These are phyloP conservation scores for Acacia acuminata DNA, from an alignment of 306 rosid genomes.

Conservation along the genomic window DNA sequence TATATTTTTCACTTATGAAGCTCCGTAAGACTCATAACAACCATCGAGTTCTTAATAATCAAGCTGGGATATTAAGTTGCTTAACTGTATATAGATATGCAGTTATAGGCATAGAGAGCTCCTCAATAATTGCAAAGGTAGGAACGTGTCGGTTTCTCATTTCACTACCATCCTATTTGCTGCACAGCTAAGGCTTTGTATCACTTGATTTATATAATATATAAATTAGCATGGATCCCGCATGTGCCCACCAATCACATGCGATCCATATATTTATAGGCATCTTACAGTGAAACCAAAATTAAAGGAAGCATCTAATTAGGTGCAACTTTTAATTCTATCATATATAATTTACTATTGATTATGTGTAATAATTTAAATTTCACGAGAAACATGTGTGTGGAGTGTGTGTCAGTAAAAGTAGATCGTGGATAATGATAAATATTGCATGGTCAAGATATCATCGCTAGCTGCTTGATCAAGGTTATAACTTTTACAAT, in stretches of 20 bases:
- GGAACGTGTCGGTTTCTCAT: conserved; percentile 6
- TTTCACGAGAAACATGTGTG: background rate
- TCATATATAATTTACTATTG: background rate
- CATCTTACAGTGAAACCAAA: background rate
- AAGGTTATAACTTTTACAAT: background rate
- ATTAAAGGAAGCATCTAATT: background rate
- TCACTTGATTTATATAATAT: background rate
- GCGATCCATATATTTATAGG: background rate
- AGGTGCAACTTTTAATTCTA: background rate
- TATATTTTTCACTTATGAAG: no score
- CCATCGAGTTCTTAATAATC: no score
- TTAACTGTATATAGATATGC: no score
- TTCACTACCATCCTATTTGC: conserved; percentile 21
- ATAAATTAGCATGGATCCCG: background rate
- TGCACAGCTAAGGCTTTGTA: background rate
- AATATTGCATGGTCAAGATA: background rate
- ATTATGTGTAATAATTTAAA: background rate
- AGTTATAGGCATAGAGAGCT: no score
- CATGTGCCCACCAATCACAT: conserved; percentile 7
- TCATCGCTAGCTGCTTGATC: background rate
- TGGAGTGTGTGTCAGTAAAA: background rate
- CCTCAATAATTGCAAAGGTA: conserved; percentile 27
- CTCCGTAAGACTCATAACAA: no score
- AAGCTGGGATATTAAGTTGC: no score
- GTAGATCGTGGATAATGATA: background rate